Conservation (phyloP, 441 rosid genomes). For the Corymbia citriodora region DNA sequence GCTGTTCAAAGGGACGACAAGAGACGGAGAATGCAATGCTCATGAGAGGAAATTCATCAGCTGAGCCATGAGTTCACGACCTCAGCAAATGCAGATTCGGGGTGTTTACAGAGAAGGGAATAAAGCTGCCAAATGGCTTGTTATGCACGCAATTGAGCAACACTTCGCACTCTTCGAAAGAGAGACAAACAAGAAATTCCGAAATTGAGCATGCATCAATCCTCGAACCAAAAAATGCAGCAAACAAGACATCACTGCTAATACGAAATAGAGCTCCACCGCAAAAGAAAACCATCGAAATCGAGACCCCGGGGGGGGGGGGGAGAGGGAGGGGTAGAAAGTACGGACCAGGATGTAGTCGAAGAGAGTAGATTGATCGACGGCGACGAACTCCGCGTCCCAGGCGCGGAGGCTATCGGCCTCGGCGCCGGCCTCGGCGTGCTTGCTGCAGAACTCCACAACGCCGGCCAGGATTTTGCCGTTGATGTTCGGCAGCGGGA, state of each 20-base stretch:
- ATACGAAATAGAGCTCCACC: neutral
- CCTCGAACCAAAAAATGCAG: neutral
- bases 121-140: neutral
- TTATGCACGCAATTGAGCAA: neutral
- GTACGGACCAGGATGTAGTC: neutral
- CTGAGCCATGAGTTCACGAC: neutral
- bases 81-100: neutral
- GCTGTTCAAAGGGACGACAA: neutral
- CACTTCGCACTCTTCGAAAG: neutral
- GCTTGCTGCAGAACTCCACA: constrained; percentile 1
- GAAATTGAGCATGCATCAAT: neutral
- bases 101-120: neutral
- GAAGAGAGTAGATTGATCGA: neutral
- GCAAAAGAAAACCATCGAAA: neutral
- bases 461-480: neutral
- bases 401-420: neutral
- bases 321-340: neutral
- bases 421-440: neutral
- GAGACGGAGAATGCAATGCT: neutral
- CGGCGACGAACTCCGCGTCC: neutral
- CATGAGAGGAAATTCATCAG: neutral
- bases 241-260: neutral
- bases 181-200: neutral
- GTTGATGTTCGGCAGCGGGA: neutral
- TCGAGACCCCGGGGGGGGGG: too few species aligned